These are phyloP conservation scores for Dillenia turbinata DNA, from an alignment of 164 flowering plant genomes.

Conservation along the genomic window DNA sequence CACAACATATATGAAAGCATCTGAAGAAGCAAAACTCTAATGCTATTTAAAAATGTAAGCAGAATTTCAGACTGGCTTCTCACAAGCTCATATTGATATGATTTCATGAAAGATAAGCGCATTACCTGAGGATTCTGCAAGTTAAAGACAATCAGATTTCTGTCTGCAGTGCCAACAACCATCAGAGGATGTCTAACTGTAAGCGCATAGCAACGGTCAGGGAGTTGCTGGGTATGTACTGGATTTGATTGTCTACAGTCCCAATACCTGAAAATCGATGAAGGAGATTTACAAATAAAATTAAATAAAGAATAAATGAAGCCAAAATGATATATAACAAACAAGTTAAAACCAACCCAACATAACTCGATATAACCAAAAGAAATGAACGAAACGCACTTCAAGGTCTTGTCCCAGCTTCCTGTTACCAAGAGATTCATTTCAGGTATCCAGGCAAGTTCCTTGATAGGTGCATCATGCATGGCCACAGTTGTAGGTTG, in stretches of 20 bases:
- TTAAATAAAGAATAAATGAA: too few species aligned
- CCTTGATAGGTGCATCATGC: conserved; percentile 95
- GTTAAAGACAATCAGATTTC: conserved; percentile 77
- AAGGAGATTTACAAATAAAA: too few species aligned
- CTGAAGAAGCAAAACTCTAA: too few species aligned
- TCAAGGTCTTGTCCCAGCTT: conserved; percentile 94
- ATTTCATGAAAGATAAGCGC: too few species aligned
- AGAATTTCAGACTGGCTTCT: too few species aligned
- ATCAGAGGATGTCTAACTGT: conserved; percentile 82
- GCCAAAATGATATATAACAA: not conserved
- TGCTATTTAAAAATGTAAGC: too few species aligned
- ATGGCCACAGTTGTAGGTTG: conserved; percentile 76
- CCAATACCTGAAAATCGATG: conserved; percentile 66
- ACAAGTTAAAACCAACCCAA: not conserved
- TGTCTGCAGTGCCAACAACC: conserved; percentile 99
- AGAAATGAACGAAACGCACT: conserved; percentile 23
- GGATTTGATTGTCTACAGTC: conserved; percentile 85
- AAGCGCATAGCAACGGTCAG: conserved; percentile 89
- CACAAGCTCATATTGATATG: too few species aligned
- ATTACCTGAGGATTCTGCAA: conserved; percentile 90
- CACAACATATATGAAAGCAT: too few species aligned
- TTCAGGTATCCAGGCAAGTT: conserved; percentile 91
- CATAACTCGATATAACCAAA: not conserved
- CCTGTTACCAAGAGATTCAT: conserved; percentile 84
- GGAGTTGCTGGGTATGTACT: conserved; percentile 90